phyloP scores from a whole-genome alignment of 768 basidiomycete species.

The Baorangia bicolor region DNA sequence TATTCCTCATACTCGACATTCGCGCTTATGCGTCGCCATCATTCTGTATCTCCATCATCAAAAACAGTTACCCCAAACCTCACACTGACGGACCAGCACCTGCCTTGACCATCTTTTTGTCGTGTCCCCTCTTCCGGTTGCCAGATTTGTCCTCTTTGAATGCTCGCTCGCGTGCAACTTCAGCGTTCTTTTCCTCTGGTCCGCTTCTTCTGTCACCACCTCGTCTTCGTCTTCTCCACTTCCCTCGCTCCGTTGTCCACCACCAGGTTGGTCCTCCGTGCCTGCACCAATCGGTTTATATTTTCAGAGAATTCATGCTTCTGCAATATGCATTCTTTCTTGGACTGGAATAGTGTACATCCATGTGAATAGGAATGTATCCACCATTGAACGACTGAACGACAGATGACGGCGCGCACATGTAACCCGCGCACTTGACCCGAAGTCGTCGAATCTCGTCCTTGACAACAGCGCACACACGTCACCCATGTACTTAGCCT shows the following conservation, averaged over 20 bases:
- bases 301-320: slow-evolving; percentile 81
- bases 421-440: too few relatives aligned
- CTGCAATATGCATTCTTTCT: slow-evolving; percentile 68
- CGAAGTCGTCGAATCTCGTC: too few relatives aligned
- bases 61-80: background rate
- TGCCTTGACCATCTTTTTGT: slow-evolving; percentile 80
- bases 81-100: slow-evolving; percentile 42
- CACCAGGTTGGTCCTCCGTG: slow-evolving; percentile 3
- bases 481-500: too few relatives aligned
- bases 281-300: slow-evolving; percentile 16
- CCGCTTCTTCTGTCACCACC: slow-evolving; percentile 38
- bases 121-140: slow-evolving; percentile 79
- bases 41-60: background rate
- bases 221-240: slow-evolving; percentile 38
- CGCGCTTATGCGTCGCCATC: background rate
- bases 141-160: slow-evolving; percentile 83
- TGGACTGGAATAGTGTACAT: slow-evolving; percentile 45
- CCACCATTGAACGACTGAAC: too few relatives aligned
- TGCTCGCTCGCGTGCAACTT: slow-evolving; percentile 54
- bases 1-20: background rate
- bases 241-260: slow-evolving; percentile 15
- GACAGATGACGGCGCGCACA: too few relatives aligned
- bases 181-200: slow-evolving; percentile 38
- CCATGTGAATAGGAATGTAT: slow-evolving; percentile 9
- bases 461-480: too few relatives aligned